phyloP scores from a whole-genome alignment of 1,284 basidiomycete genomes.

The Apiotrichum akiyoshidainum region DNA sequence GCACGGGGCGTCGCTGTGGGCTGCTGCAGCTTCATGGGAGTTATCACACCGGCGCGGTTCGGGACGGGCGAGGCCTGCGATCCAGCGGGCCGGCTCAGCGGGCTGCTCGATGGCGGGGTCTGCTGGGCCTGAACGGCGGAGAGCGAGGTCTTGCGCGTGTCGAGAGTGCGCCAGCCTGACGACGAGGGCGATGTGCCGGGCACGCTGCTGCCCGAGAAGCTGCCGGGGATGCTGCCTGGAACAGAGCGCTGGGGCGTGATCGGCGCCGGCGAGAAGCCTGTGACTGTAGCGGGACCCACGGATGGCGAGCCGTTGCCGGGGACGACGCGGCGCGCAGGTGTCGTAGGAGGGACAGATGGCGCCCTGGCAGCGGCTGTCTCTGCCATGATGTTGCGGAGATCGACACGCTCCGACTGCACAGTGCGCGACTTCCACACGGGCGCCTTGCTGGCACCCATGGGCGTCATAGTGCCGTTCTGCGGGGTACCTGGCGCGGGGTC shows the following conservation, averaged over 20 bases:
- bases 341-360: slow-evolving; percentile 12
- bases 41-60: slow-evolving; percentile 16
- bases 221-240: neutral
- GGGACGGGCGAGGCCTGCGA: slow-evolving; percentile 22
- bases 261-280: slow-evolving; percentile 1
- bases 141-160: slow-evolving; percentile 29
- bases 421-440: slow-evolving; percentile 55
- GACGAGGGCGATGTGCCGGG: slow-evolving; percentile 5
- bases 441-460: slow-evolving; percentile 40
- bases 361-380: slow-evolving; percentile 54
- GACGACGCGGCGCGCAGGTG: slow-evolving; percentile 24
- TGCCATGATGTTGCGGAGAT: slow-evolving; percentile 82
- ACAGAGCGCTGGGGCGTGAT: neutral
- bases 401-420: slow-evolving; percentile 56
- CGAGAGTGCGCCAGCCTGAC: slow-evolving; percentile 31
- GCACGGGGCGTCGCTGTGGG: neutral
- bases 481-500: slow-evolving; percentile 21
- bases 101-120: slow-evolving; percentile 1
- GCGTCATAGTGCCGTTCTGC: slow-evolving; percentile 51
- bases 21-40: slow-evolving; percentile 10
- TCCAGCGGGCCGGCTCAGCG: slow-evolving; percentile 16
- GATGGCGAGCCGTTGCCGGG: slow-evolving; percentile 5
- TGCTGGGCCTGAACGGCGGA: slow-evolving; percentile 38
- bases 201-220: neutral
- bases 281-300: neutral